Evolutionary conservation across 2,329 filamentous ascomycete genomes (phyloP), one percentile per base, ranked within the genome.

Genomic region (Sodiomyces alkalinus): DNA sequence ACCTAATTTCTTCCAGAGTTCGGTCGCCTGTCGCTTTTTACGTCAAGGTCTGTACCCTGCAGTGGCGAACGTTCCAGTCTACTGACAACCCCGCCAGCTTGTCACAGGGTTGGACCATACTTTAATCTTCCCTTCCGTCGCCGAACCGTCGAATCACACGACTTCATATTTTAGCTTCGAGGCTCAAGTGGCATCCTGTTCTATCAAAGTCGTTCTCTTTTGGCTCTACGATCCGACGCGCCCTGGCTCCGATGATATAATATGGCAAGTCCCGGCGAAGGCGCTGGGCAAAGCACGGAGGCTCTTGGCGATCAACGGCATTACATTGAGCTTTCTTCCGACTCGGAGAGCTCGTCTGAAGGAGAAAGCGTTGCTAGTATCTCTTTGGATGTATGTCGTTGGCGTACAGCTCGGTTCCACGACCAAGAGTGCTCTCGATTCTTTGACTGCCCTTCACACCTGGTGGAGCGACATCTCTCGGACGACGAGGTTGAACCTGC

Each of bases 391-490:
- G 37, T 37, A 16, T 64, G 58, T 33, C 48, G 39, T 19, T 60
- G 55, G 48, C 51, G 49, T 27, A 58, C 48, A 7, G 14, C 41
- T 12, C 43, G 46, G 10, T 58, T 49, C 24, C 40, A 57, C 36
- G 50, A 58, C 28, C 48, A 53, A 27, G 61, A 64, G 41, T 63
- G 60, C 40, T 51, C 51, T 8, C 53, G 52, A 26, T 65, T 51
- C 41, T 53, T 61, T 32, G 62, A 66, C 44, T 64, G 61, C 23
- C 62, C 61, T 18, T 54, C 58, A 4, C 62, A 66, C 32, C 35
- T 47, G 12, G 38, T 60, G 25, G 54, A 56, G 39, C 51, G 61
- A 28, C 41, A 39, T 17, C 33, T 49, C 13, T 52, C 52, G 19
- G 46, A 46, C n/a, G 43, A 45, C 33, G 38, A 41, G 19, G 37